Conservation (phyloP, 345 rosid species). For the Trapa bicornis region DNA sequence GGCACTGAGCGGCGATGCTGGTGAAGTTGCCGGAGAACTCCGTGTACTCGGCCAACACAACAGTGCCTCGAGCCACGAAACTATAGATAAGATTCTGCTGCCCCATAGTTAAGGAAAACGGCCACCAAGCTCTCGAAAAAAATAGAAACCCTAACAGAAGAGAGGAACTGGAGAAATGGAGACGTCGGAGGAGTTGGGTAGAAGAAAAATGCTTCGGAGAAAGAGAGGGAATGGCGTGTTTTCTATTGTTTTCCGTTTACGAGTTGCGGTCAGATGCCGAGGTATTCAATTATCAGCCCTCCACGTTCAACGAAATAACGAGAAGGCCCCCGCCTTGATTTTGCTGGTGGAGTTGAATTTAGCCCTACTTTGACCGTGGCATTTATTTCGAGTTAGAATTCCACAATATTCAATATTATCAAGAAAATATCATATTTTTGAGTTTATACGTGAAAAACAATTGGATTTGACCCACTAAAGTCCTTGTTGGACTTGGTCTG, state of each 20-base stretch:
- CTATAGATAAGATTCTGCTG: slow-evolving; percentile 53
- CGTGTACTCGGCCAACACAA: slow-evolving; percentile 39
- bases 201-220: background rate
- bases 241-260: background rate
- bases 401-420: too few species aligned
- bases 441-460: too few species aligned
- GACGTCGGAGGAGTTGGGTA: too few species aligned
- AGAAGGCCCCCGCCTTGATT: background rate
- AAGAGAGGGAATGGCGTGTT: background rate
- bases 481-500: background rate
- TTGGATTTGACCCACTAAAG: too few species aligned
- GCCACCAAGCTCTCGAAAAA: background rate
- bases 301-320: background rate
- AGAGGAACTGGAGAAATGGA: background rate
- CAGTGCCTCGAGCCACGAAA: slow-evolving; percentile 50
- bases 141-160: slow-evolving; percentile 6
- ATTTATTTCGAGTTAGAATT: too few species aligned
- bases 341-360: background rate
- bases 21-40: slow-evolving; percentile 54
- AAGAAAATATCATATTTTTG: too few species aligned
- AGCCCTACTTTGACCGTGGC: background rate
- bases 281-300: background rate
- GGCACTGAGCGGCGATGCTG: slow-evolving; percentile 47
- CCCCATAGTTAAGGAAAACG: slow-evolving; percentile 18
- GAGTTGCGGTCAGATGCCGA: background rate